These are phyloP conservation scores for Auxenochlorella protothecoides DNA, from an alignment of 139 green algal species.

Conservation along the genomic window DNA sequence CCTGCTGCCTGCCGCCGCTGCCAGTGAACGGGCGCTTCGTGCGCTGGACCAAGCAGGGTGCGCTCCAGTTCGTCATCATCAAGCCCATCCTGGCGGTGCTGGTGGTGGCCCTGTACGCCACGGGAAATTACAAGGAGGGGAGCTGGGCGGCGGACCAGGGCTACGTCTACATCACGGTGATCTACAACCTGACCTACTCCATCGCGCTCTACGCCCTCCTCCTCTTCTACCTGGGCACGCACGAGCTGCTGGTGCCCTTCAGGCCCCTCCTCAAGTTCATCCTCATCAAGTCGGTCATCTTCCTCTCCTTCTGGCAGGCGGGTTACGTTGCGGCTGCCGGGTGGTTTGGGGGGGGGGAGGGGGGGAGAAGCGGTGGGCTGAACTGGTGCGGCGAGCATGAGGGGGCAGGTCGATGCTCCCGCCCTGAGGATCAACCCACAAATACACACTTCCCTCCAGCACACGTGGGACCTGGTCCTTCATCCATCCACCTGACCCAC, in stretches of 20 bases:
- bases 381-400: no score
- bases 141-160: slow-evolving; percentile 57
- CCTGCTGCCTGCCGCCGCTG: slow-evolving; percentile 81
- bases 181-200: slow-evolving; percentile 95
- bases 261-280: slow-evolving; percentile 92
- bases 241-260: slow-evolving; percentile 83
- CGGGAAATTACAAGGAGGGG: slow-evolving; percentile 67
- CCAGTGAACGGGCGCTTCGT: slow-evolving; percentile 77
- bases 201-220: slow-evolving; percentile 83
- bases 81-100: slow-evolving; percentile 83
- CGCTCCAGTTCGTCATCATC: slow-evolving; percentile 91
- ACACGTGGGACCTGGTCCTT: no score
- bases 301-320: slow-evolving; percentile 88
- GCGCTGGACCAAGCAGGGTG: slow-evolving; percentile 72
- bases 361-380: not conserved
- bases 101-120: slow-evolving; percentile 66
- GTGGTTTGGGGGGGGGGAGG: slow-evolving; percentile 41
- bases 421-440: no score
- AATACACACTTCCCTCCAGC: no score
- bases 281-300: slow-evolving; percentile 92
- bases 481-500: not conserved
- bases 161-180: slow-evolving; percentile 71
- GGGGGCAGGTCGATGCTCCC: no score
- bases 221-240: slow-evolving; percentile 88
- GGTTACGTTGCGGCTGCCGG: no score